Percentiles rank a stretch among this genome's conserved stretches.
Conservation (phyloP, 345 rosid genomes). For the Acer saccharum region DNA sequence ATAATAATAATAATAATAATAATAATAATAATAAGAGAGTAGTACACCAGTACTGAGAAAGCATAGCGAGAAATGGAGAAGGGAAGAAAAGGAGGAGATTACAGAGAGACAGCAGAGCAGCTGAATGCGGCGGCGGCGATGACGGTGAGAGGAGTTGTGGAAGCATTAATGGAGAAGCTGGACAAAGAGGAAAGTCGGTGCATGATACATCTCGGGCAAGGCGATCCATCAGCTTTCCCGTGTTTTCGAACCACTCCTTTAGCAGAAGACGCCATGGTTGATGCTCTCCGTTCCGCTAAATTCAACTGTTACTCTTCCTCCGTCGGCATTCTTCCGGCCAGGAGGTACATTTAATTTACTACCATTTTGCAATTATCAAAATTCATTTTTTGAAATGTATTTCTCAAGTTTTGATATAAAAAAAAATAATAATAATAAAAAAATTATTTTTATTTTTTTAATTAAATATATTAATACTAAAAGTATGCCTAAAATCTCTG, state of each 20-base stretch:
- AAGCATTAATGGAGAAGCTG: constrained; percentile 23
- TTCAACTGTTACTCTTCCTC: constrained; percentile 44
- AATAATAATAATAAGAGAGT: too few relatives aligned
- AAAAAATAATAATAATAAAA: too few relatives aligned
- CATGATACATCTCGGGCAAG: constrained; percentile 44
- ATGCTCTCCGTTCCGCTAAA: constrained; percentile 43
- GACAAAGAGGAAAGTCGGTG: constrained; percentile 33
- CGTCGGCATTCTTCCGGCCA: constrained; percentile 41
- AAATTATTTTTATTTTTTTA: too few relatives aligned
- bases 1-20: too few relatives aligned
- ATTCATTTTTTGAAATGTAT: too few relatives aligned
- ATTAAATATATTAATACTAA: too few relatives aligned
- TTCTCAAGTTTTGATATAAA: too few relatives aligned
- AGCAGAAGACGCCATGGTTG: constrained; percentile 52
- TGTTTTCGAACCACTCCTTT: constrained; percentile 36
- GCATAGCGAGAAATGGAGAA: constrained; percentile 14
- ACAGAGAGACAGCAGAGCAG: constrained; percentile 11
- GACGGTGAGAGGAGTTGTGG: constrained; percentile 26
- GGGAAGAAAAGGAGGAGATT: constrained; percentile 18
- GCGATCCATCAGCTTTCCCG: constrained; percentile 56
- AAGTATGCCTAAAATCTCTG: too few relatives aligned
- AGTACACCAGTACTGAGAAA: not conserved
- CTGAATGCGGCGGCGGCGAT: constrained; percentile 9
- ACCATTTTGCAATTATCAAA: too few relatives aligned
- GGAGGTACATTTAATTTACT: constrained; percentile 13